These are phyloP conservation scores for Myrica gale DNA, from an alignment of 306 rosid species.

Conservation along the genomic window DNA sequence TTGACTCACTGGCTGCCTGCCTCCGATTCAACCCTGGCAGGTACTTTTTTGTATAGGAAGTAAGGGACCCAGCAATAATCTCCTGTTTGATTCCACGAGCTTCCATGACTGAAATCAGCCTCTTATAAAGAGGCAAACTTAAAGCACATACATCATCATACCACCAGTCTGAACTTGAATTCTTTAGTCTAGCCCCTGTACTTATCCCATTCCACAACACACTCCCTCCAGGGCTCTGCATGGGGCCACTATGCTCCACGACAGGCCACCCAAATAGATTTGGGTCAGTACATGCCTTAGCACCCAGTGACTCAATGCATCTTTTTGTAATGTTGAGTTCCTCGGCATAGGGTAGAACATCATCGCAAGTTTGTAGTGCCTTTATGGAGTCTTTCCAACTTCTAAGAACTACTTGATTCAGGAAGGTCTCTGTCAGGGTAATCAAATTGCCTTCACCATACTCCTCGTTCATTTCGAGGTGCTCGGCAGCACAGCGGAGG, in stretches of 20 bases:
- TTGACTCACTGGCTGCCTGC: constrained; percentile 60
- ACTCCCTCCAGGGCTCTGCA: constrained; percentile 99
- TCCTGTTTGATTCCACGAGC: constrained; percentile 83
- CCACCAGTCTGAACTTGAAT: constrained; percentile 93
- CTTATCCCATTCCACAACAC: constrained; percentile 98
- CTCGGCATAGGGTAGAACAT: constrained; percentile 56
- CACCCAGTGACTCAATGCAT: constrained; percentile 87
- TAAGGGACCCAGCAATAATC: constrained; percentile 76
- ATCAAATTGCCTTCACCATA: constrained; percentile 83
- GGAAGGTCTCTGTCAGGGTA: constrained; percentile 68
- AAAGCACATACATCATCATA: constrained; percentile 70
- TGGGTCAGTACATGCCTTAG: constrained; percentile 86
- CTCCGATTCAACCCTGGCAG: constrained; percentile 88
- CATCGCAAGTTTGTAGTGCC: constrained; percentile 82
- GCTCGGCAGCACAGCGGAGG: constrained; percentile 89
- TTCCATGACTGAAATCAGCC: constrained; percentile 79
- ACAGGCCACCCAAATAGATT: constrained; percentile 96
- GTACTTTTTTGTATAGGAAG: constrained; percentile 74
- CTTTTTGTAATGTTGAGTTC: constrained; percentile 73
- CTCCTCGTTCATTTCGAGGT: constrained; percentile 92
- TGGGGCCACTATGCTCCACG: constrained; percentile 86
- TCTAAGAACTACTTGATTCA: constrained; percentile 72
- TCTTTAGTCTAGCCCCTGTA: constrained; percentile 90
- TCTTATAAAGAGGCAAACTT: constrained; percentile 79
- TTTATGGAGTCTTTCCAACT: constrained; percentile 92